Conservation (phyloP, 2,329 filamentous ascomycete genomes). For the Phoma sp. region DNA sequence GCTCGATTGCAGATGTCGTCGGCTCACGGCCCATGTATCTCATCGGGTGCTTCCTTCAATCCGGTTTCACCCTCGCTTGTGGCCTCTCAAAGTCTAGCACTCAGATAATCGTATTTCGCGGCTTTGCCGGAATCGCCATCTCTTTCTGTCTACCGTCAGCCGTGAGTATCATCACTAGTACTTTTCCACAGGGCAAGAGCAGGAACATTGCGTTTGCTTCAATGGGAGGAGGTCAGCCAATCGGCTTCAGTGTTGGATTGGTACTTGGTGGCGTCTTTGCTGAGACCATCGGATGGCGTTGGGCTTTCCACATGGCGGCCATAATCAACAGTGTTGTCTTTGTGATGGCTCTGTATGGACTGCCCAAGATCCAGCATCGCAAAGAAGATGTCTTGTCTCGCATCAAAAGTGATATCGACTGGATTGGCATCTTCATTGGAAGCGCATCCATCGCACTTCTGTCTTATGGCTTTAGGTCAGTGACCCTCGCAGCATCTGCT, state of each 20-base stretch:
- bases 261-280: constrained; percentile 58
- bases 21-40: constrained; percentile 57
- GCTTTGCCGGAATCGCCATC: constrained; percentile 53
- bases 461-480: constrained; percentile 62
- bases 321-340: constrained; percentile 52
- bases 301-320: constrained; percentile 57
- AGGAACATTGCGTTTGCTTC: constrained; percentile 60
- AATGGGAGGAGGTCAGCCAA: constrained; percentile 57
- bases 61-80: constrained; percentile 54
- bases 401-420: constrained; percentile 58
- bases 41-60: constrained; percentile 53
- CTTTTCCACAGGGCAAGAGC: constrained; percentile 54
- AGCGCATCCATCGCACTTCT: constrained; percentile 57
- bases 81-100: constrained; percentile 45
- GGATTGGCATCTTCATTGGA: constrained; percentile 57
- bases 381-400: constrained; percentile 32
- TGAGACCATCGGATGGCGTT: constrained; percentile 58
- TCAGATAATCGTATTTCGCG: constrained; percentile 57
- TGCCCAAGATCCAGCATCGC: constrained; percentile 42
- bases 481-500: constrained; percentile 4
- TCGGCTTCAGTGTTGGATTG: constrained; percentile 60
- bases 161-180: constrained; percentile 56
- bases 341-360: constrained; percentile 46
- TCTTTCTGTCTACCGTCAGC: constrained; percentile 58
- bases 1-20: constrained; percentile 59